phyloP scores from a whole-genome alignment of 2,329 filamentous ascomycete genomes.

The Mycogone perniciosa region DNA sequence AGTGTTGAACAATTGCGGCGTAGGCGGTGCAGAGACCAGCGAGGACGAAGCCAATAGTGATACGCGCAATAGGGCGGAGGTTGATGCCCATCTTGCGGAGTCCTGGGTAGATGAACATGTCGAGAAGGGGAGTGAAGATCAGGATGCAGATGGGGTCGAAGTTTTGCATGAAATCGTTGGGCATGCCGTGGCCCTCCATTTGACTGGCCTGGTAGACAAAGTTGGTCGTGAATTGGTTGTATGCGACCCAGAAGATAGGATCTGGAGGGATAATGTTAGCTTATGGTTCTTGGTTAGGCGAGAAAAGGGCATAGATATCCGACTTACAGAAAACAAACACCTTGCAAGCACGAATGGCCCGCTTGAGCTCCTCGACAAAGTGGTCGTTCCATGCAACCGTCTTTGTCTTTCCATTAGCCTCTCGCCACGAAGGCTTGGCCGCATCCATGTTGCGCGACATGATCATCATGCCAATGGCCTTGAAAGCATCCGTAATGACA shows the following conservation, averaged over 20 bases:
- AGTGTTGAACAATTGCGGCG: conserved; percentile 52
- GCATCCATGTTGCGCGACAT: conserved; percentile 45
- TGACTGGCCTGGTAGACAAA: conserved; percentile 55
- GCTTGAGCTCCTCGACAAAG: conserved; percentile 67
- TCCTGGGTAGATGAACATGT: conserved; percentile 54
- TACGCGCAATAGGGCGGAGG: conserved; percentile 60
- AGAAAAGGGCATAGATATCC: neutral
- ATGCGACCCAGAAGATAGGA: conserved; percentile 62
- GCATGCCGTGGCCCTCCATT: conserved; percentile 57
- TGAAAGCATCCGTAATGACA: conserved; percentile 59
- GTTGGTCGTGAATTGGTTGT: conserved; percentile 62
- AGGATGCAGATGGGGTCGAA: conserved; percentile 61
- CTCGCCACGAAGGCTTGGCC: conserved; percentile 60
- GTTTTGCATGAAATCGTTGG: conserved; percentile 65
- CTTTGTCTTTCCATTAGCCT: conserved; percentile 39
- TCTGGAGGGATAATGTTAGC: conserved; percentile 23
- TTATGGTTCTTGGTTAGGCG: neutral
- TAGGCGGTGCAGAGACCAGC: conserved; percentile 50
- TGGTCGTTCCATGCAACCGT: conserved; percentile 57
- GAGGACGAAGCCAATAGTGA: conserved; percentile 57
- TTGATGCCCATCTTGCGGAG: conserved; percentile 51
- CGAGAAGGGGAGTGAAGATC: conserved; percentile 59
- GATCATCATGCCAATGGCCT: conserved; percentile 36
- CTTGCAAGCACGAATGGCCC: conserved; percentile 59
- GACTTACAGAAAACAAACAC: conserved; percentile 55